Evolutionary conservation across 2,329 filamentous ascomycete genomes (phyloP), one percentile per base, ranked within the genome.

Genomic region (Calonectria crousiana): DNA sequence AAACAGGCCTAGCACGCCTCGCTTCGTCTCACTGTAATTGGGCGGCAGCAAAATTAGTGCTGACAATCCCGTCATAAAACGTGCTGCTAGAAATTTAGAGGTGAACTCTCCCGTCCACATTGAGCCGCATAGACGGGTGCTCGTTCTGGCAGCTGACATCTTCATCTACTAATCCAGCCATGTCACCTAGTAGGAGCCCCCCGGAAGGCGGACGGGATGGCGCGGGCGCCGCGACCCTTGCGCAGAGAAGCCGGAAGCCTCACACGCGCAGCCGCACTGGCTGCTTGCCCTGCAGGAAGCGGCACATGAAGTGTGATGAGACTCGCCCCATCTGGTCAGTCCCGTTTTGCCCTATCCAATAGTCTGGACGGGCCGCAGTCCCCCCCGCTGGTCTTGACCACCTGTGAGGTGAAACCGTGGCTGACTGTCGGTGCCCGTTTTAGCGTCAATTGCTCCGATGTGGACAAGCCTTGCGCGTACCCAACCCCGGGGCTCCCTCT

Each of bases 221-320:
- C 60, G 18, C 38, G 20, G 20, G 41, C 26, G 13, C 34, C 30
- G 11, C 16, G 32, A 14, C 28, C 10, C 28, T 20, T n/a, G 67
- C 30, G 30, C 44, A 32, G 14, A 71, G 68, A 28, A 23, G 60
- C 23, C 75, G 74, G 6, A 73, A 62, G 16, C 5, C 47, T 11
- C 70, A 77, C 34, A 73, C 73, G 8, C 77, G 77, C 4, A 78
- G 77, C 30, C 75, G 77, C n/a, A 77, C 76, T 0, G 77, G 77
- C 1, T 78, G 76, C 69, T 70, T 77, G n/a, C 76, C 75, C 30
- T 78, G 77, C 66, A 78, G 76, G 51, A 64, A 71, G 23, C 65
- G 75, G 14, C 77, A 78, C 49, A 62, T 74, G 11, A 74, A 73
- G 69, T 78, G 77, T 13, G 77, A 78, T 49, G 77, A 78, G 53